phyloP scores from a whole-genome alignment of 2,329 filamentous ascomycete genomes.

The Paraphaeosphaeria minitans region DNA sequence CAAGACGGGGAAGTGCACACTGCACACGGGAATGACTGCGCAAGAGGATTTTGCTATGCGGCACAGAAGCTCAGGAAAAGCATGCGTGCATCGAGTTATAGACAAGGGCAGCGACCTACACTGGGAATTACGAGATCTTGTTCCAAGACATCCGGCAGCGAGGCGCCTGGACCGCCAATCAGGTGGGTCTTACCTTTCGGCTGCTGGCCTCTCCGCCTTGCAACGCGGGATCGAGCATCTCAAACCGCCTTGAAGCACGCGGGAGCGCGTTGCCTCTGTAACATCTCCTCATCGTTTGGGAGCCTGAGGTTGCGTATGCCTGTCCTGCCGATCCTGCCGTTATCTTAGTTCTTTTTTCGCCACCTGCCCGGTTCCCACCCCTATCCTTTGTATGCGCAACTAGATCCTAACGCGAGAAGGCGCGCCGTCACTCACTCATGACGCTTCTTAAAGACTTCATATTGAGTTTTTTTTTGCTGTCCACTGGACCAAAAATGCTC shows the following conservation, averaged over 20 bases:
- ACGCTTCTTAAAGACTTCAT: neutral
- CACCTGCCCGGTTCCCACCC: neutral
- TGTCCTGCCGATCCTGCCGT: neutral
- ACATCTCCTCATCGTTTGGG: constrained; percentile 1
- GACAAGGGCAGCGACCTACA: neutral
- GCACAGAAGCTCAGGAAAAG: neutral
- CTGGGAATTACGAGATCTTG: neutral
- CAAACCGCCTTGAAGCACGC: constrained; percentile 9
- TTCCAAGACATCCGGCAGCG: neutral
- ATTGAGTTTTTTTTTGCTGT: too few relatives aligned
- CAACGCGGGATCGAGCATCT: neutral
- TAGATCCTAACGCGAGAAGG: neutral
- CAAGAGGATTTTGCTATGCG: neutral
- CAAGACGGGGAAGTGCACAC: neutral
- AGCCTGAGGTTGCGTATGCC: neutral
- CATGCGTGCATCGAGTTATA: neutral
- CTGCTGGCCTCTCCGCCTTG: neutral
- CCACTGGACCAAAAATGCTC: neutral
- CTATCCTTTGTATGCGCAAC: neutral
- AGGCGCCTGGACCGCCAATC: constrained; percentile 10
- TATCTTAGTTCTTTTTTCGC: neutral
- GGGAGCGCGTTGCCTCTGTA: constrained; percentile 2
- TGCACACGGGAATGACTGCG: neutral
- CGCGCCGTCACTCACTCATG: neutral
- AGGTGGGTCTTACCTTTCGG: neutral